phyloP scores from a whole-genome alignment of 345 rosid genomes.

The Rubroshorea leprosula region DNA sequence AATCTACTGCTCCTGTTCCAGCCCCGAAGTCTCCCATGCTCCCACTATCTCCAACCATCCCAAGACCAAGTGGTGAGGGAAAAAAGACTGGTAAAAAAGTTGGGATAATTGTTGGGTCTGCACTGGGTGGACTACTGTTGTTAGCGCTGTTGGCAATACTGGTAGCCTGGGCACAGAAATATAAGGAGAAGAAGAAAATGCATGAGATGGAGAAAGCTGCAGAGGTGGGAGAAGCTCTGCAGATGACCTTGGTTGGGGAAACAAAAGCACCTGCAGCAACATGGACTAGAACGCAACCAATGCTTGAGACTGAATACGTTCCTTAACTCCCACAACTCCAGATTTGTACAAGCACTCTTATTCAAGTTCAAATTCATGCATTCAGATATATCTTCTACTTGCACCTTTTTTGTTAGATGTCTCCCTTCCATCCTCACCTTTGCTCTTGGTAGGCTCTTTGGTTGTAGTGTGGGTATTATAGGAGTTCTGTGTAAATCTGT shows the following conservation, averaged over 20 bases:
- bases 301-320: constrained; percentile 81
- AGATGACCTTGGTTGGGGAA: constrained; percentile 71
- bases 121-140: constrained; percentile 58
- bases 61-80: constrained; percentile 13
- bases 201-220: constrained; percentile 92
- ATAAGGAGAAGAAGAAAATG: constrained; percentile 57
- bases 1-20: constrained; percentile 48
- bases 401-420: constrained; percentile 38
- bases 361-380: constrained; percentile 27
- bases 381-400: constrained; percentile 37
- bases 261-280: constrained; percentile 82
- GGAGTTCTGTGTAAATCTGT: constrained; percentile 25
- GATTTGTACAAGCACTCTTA: constrained; percentile 31
- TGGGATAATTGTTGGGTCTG: constrained; percentile 81
- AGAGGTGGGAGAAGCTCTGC: constrained; percentile 79
- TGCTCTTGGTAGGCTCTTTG: constrained; percentile 24
- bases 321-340: constrained; percentile 35
- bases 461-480: constrained; percentile 35
- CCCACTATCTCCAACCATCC: constrained; percentile 4
- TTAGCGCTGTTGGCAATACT: constrained; percentile 42
- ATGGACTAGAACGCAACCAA: constrained; percentile 82
- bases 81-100: constrained; percentile 32
- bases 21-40: constrained; percentile 30
- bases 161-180: constrained; percentile 46
- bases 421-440: constrained; percentile 6